Evolutionary conservation across 2,329 filamentous ascomycete genomes (phyloP), one percentile per base, ranked within the genome.

Genomic region (Penicillium sp.): DNA sequence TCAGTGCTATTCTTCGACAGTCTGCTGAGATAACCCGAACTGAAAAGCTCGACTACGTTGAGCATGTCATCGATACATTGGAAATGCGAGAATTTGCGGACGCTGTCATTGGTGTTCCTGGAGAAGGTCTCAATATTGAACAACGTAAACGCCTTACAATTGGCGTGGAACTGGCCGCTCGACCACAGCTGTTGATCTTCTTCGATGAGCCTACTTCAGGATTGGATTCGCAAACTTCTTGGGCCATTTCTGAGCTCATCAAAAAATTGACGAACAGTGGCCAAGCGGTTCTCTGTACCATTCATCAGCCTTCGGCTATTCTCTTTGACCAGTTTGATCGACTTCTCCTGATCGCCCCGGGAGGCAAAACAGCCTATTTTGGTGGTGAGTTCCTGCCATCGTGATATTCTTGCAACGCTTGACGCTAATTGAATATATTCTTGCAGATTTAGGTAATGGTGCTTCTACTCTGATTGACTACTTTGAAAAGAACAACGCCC

Each of bases 11-110:
- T 23, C 84, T 96, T n/a, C 87, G 91, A 47, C 91, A 96, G 65
- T 89, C 91, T 1, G 82, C 81, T 40, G 78, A 85, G 29, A 81
- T 90, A 8, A 78, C 89, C 1, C 79, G 78, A 9, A 73, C 80
- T 10, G 90, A 95, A 68, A 96, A 95, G 78, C 75, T 91, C 11
- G 87, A 83, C 1, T 95, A 94, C 59, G 90, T 94, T 18, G 87
- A 92, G 36, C 85, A 94, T n/a, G 67, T 70, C 1, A 95, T 96
- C 67, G 87, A 88, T 73, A 82, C 96, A 40, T 76, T 96, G 11
- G 89, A 92, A 32, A 96, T 96, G 91, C 80, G 89, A 54, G 85
- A 90, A 47, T 95, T 92, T 62, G 89, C 90, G n/a, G 90, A 94
- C 65, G 91, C 91, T 8, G 81, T 96, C 38, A 89, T 96, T 47